phyloP scores from a whole-genome alignment of 2,329 filamentous ascomycete species.

The Ophiostoma ulmi region DNA sequence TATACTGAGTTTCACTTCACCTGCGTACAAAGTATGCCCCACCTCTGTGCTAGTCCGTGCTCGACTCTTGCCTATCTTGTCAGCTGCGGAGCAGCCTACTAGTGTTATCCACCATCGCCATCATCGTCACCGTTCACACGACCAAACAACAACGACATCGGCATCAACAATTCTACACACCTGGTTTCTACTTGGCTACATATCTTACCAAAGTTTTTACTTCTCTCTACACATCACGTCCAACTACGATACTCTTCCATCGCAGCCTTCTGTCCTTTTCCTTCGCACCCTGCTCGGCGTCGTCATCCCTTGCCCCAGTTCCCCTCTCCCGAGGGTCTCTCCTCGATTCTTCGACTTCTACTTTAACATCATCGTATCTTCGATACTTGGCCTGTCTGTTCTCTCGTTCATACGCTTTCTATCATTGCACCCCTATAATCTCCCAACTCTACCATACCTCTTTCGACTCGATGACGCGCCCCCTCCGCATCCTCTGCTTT shows the following conservation, averaged over 20 bases:
- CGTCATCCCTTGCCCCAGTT: background rate
- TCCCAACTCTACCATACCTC: too few relatives aligned
- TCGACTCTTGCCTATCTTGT: background rate
- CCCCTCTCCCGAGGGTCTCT: background rate
- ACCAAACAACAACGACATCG: background rate
- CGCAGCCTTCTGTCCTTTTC: background rate
- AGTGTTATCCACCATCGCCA: constrained; percentile 4
- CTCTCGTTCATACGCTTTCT: background rate
- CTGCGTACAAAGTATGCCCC: background rate
- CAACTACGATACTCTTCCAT: background rate
- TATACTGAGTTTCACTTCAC: too few relatives aligned
- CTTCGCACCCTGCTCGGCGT: background rate
- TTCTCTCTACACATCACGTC: background rate
- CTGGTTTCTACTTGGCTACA: background rate
- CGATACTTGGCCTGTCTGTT: too few relatives aligned
- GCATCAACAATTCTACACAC: background rate
- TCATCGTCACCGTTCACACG: constrained; percentile 7
- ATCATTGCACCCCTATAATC: too few relatives aligned
- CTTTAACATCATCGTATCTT: too few relatives aligned
- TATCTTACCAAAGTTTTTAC: background rate
- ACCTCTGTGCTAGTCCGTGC: background rate
- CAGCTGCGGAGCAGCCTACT: background rate
- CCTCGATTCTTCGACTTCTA: background rate
- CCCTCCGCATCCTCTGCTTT: constrained; percentile 56
- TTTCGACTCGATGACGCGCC: constrained; percentile 28